phyloP scores from a whole-genome alignment of 163 green algal species.

The Scenedesmus sp. region DNA sequence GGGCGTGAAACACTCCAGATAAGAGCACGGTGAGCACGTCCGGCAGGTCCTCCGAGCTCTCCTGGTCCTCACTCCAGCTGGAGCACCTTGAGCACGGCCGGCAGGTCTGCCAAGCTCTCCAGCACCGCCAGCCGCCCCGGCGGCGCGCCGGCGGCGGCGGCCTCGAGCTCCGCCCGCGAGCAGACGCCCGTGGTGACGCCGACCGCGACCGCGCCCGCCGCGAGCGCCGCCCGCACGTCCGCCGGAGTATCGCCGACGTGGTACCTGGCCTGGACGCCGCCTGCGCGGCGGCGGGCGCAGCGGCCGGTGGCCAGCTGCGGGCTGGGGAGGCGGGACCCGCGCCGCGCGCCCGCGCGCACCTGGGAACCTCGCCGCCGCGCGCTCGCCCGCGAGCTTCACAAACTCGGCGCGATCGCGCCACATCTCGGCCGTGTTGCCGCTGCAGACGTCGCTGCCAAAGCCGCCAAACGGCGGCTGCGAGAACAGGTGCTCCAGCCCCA shows the following conservation, averaged over 20 bases:
- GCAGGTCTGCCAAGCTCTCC: slow-evolving; percentile 15
- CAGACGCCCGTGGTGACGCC: slow-evolving; percentile 32
- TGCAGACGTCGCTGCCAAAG: slow-evolving; percentile 90
- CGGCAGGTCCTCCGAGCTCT: too few species aligned
- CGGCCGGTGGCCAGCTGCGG: not conserved
- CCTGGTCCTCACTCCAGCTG: slow-evolving; percentile 5
- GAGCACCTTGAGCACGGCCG: slow-evolving; percentile 12
- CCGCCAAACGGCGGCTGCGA: slow-evolving; percentile 77
- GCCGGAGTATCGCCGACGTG: slow-evolving; percentile 91
- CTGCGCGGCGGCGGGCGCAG: not conserved
- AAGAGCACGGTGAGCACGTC: too few species aligned
- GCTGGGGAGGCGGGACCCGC: not conserved
- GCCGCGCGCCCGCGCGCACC: slow-evolving; percentile 9
- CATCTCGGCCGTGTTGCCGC: slow-evolving; percentile 71
- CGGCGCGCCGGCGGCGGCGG: not conserved
- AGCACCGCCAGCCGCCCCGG: not conserved
- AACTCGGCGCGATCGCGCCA: slow-evolving; percentile 83
- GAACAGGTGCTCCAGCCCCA: slow-evolving; percentile 87
- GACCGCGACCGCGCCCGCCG: slow-evolving; percentile 6
- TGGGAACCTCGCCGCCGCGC: slow-evolving; percentile 42
- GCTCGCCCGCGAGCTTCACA: slow-evolving; percentile 69
- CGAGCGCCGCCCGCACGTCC: slow-evolving; percentile 52
- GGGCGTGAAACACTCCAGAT: too few species aligned
- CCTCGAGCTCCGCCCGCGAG: slow-evolving; percentile 8
- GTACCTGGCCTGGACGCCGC: slow-evolving; percentile 49